Evolutionary conservation across 768 basidiomycete species (phyloP).

Genomic region (Boletellus emodensis): DNA sequence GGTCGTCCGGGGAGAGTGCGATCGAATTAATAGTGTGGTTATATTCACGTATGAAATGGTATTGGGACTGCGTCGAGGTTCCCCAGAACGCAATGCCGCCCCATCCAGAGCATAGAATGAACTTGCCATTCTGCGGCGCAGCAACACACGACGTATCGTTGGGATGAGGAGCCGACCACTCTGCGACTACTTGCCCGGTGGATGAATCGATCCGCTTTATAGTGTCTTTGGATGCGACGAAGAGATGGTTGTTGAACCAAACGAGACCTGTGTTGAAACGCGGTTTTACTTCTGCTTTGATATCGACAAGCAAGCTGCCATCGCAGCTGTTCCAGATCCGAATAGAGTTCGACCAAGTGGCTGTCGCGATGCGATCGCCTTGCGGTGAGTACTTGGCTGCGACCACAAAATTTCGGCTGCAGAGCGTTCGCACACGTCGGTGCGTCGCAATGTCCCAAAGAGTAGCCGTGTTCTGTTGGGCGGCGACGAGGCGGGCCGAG

Average conservation of each 20-base stretch:
- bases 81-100: constrained; percentile 1
- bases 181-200: background rate
- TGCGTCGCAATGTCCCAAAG: background rate
- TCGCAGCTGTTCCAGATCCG: background rate
- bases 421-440: background rate
- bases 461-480: background rate
- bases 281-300: background rate
- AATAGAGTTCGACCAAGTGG: background rate
- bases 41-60: background rate
- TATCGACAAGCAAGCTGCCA: background rate
- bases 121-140: background rate
- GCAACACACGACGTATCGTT: background rate
- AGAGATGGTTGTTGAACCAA: background rate
- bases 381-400: constrained; percentile 1
- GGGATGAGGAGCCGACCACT: background rate
- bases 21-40: background rate
- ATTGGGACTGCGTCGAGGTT: background rate
- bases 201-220: background rate
- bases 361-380: constrained; percentile 5
- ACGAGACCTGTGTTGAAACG: constrained; percentile 1
- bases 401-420: background rate
- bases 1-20: background rate
- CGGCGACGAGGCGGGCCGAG: background rate
- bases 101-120: background rate
- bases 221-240: background rate